Percentiles rank a stretch among this genome's conserved stretches.
These are phyloP conservation scores for Mycena haematopus DNA, from an alignment of 768 basidiomycete genomes.

Conservation along the genomic window DNA sequence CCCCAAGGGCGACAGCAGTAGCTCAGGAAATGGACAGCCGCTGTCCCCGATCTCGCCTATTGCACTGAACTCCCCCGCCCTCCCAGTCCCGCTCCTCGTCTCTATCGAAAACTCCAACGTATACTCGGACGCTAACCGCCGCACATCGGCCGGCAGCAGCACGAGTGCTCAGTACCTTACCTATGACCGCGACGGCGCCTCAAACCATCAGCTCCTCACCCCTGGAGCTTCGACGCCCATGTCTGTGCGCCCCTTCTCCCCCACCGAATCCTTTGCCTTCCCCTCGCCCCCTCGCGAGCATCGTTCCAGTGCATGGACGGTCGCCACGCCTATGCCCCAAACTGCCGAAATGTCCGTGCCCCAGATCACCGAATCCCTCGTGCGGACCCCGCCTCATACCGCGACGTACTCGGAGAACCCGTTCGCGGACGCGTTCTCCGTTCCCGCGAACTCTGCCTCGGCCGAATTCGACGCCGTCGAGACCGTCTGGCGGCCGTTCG, in stretches of 20 bases:
- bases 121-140: conserved; percentile 25
- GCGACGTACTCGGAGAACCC: conserved; percentile 36
- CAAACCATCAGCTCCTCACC: conserved; percentile 22
- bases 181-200: conserved; percentile 22
- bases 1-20: conserved; percentile 29
- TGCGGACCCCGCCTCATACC: conserved; percentile 25
- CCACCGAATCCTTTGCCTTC: conserved; percentile 72
- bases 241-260: conserved; percentile 70
- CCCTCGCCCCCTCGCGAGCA: conserved; percentile 60
- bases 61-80: conserved; percentile 21
- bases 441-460: conserved; percentile 23
- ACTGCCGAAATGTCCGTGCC: background rate
- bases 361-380: conserved; percentile 23
- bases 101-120: conserved; percentile 37
- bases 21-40: conserved; percentile 21
- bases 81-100: conserved; percentile 40
- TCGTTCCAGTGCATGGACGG: conserved; percentile 18
- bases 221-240: conserved; percentile 54
- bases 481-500: conserved; percentile 60
- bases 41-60: conserved; percentile 24
- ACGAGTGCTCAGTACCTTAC: conserved; percentile 49
- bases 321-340: background rate
- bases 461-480: conserved; percentile 50
- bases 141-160: conserved; percentile 36
- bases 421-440: conserved; percentile 40